Conservation (phyloP, 2,329 filamentous ascomycete genomes). For the Monosporascus sp. region DNA sequence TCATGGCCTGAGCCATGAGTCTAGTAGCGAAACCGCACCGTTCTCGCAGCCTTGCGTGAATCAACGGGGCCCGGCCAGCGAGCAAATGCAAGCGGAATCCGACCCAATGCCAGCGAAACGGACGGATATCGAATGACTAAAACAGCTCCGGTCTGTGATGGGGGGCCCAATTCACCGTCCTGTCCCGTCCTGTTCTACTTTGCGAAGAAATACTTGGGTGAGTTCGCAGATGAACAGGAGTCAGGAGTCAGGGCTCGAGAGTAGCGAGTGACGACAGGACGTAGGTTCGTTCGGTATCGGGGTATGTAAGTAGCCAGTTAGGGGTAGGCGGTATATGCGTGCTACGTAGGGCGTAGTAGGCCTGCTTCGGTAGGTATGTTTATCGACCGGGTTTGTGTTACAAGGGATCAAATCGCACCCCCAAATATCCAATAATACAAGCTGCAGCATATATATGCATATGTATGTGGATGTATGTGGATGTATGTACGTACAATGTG, state of each 20-base stretch:
- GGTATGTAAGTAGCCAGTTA: neutral
- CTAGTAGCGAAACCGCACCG: neutral
- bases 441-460: too few relatives aligned
- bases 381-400: neutral
- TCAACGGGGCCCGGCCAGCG: neutral
- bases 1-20: slow-evolving; percentile 26
- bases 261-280: too few relatives aligned
- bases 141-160: neutral
- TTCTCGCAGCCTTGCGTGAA: neutral
- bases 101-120: neutral
- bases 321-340: neutral
- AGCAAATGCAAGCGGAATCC: neutral
- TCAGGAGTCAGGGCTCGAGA: neutral
- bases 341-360: neutral
- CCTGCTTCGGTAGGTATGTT: neutral
- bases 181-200: neutral
- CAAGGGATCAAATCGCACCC: neutral
- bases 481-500: too few relatives aligned
- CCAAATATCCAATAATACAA: too few relatives aligned
- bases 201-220: neutral
- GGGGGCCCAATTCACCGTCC: neutral
- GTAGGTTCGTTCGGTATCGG: neutral
- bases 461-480: too few relatives aligned
- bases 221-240: neutral
- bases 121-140: neutral